Percentiles rank a stretch among this genome's conserved stretches.
phyloP scores from a whole-genome alignment of 163 green algal genomes.

The Prototheca wickerhamii region DNA sequence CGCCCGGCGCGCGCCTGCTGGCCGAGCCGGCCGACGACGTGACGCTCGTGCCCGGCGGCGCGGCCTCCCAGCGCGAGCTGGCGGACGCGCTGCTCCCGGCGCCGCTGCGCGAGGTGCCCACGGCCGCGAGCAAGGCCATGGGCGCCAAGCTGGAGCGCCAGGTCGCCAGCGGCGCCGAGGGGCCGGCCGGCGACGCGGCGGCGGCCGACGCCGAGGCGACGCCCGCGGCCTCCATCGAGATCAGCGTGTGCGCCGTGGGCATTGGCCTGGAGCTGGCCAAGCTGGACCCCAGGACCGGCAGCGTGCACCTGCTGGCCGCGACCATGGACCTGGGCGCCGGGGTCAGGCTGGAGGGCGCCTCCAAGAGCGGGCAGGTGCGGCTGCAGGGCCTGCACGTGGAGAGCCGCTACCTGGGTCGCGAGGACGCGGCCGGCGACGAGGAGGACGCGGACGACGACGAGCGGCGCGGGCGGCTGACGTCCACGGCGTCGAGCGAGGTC shows the following conservation, averaged over 20 bases:
- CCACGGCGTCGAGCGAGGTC: neutral
- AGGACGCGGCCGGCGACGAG: neutral
- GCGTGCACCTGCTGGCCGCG: conserved; percentile 29
- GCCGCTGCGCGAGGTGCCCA: neutral
- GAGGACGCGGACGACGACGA: neutral
- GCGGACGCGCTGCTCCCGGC: neutral
- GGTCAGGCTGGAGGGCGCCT: neutral
- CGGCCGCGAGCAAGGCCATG: neutral
- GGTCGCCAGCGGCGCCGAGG: neutral
- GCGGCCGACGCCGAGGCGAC: neutral
- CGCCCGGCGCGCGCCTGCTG: conserved; percentile 21
- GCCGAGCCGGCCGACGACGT: conserved; percentile 12
- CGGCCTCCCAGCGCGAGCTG: neutral
- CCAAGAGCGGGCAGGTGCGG: neutral
- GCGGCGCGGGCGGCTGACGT: neutral
- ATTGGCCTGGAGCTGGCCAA: conserved; percentile 60
- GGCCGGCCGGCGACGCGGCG: neutral
- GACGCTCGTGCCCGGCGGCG: neutral
- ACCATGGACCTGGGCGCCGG: conserved; percentile 20
- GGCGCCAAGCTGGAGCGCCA: neutral
- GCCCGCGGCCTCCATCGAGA: conserved; percentile 18
- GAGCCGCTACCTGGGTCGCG: neutral
- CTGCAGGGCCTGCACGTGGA: neutral
- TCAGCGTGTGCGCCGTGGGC: conserved; percentile 56
- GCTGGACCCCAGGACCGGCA: conserved; percentile 14